These are phyloP conservation scores for Epichloe typhina DNA, from an alignment of 2,329 filamentous ascomycete species.

Conservation along the genomic window DNA sequence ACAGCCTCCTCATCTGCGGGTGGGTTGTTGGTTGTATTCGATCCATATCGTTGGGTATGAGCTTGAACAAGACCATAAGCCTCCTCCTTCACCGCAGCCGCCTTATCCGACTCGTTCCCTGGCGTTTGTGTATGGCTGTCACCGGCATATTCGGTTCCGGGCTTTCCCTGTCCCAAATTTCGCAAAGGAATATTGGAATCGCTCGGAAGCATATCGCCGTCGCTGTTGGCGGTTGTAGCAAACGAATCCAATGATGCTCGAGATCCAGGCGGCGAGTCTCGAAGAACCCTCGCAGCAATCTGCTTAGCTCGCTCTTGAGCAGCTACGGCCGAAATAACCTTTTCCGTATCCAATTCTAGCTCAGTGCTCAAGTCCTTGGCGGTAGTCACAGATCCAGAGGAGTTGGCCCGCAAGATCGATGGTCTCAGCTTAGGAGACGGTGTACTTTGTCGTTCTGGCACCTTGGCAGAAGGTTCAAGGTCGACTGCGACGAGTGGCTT, in stretches of 20 bases:
- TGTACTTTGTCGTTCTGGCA: slow-evolving; percentile 1
- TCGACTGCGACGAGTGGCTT: slow-evolving; percentile 12
- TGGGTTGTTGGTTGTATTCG: slow-evolving; percentile 4
- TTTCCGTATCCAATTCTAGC: slow-evolving; percentile 14
- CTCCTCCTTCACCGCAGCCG: slow-evolving; percentile 15
- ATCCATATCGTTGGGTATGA: slow-evolving; percentile 21
- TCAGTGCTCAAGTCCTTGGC: slow-evolving; percentile 14
- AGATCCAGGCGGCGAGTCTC: slow-evolving; percentile 23
- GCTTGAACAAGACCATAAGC: slow-evolving; percentile 30
- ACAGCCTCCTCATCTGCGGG: slow-evolving; percentile 7
- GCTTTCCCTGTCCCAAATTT: slow-evolving; percentile 12
- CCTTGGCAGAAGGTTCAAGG: slow-evolving; percentile 1
- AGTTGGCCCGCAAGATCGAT: slow-evolving; percentile 30
- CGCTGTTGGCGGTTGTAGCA: slow-evolving; percentile 16
- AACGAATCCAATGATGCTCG: slow-evolving; percentile 26
- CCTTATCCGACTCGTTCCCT: not conserved
- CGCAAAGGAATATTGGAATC: slow-evolving; percentile 20
- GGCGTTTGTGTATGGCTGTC: not conserved
- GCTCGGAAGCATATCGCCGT: slow-evolving; percentile 12
- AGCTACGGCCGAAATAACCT: slow-evolving; percentile 23
- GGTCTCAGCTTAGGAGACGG: slow-evolving; percentile 21
- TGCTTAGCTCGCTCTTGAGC: slow-evolving; percentile 30
- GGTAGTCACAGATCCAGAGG: slow-evolving; percentile 24
- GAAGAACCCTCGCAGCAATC: slow-evolving; percentile 26
- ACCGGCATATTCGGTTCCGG: not conserved